A percentile compares a stretch with the other conserved stretches of the same genome.
Conservation (phyloP, 1,284 basidiomycete genomes). For the Hymenochaete sp. region DNA sequence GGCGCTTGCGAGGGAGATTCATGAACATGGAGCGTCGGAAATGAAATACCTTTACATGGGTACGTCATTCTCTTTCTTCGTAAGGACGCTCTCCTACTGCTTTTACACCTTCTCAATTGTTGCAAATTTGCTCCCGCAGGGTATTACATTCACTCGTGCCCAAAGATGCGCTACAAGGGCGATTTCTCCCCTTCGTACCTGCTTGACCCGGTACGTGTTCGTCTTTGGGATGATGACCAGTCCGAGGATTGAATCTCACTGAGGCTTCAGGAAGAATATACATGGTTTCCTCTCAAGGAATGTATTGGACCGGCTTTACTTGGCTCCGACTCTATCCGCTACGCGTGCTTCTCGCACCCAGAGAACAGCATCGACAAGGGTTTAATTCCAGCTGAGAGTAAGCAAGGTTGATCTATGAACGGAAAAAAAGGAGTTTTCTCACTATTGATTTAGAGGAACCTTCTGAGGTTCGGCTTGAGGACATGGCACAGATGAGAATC, state of each 20-base stretch:
- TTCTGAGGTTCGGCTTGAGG: conserved; percentile 4
- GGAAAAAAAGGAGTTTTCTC: neutral
- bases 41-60: conserved; percentile 81
- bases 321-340: conserved; percentile 54
- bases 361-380: conserved; percentile 37
- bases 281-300: conserved; percentile 60
- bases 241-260: conserved; percentile 3
- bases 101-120: neutral
- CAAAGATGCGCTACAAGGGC: conserved; percentile 96
- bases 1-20: conserved; percentile 64
- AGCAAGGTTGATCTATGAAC: neutral
- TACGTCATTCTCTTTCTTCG: conserved; percentile 28
- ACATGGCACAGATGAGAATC: conserved; percentile 5
- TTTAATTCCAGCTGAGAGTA: conserved; percentile 1
- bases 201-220: conserved; percentile 66
- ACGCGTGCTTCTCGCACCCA: conserved; percentile 62
- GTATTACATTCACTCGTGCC: conserved; percentile 86
- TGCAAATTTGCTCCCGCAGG: conserved; percentile 38
- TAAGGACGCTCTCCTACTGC: neutral
- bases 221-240: conserved; percentile 1
- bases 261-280: conserved; percentile 55
- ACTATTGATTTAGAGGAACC: neutral
- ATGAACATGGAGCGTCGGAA: conserved; percentile 52
- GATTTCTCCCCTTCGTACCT: conserved; percentile 86
- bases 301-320: conserved; percentile 51